Evolutionary conservation across 148 eudicot species (phyloP).

Genomic region (Talinum fruticosum): DNA sequence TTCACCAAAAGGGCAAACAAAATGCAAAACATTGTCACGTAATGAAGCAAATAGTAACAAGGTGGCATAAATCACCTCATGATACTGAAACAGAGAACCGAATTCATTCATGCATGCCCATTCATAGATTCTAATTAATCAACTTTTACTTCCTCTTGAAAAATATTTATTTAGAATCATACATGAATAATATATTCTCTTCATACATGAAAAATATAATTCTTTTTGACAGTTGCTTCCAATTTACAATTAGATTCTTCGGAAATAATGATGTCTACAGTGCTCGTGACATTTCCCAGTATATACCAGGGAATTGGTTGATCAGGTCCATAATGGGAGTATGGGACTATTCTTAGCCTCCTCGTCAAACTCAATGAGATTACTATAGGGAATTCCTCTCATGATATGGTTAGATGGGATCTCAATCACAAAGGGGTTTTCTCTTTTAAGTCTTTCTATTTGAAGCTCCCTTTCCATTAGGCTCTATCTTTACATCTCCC

Average conservation of each 20-base stretch:
- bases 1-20: neutral
- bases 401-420: too few species aligned
- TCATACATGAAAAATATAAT: neutral
- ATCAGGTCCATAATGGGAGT: too few species aligned
- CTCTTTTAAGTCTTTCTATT: too few species aligned
- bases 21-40: neutral
- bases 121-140: neutral
- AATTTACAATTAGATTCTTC: neutral
- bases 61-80: neutral
- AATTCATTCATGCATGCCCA: neutral
- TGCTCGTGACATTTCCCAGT: too few species aligned
- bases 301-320: too few species aligned
- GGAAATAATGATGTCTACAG: too few species aligned
- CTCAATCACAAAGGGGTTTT: too few species aligned
- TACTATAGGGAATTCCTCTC: too few species aligned
- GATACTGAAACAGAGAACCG: neutral
- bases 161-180: neutral
- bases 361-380: too few species aligned
- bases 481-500: too few species aligned
- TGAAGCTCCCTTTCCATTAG: too few species aligned
- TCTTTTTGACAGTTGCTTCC: neutral
- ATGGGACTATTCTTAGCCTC: too few species aligned
- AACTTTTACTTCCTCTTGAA: neutral
- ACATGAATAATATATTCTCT: neutral
- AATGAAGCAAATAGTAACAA: neutral